Evolutionary conservation across 1,284 basidiomycete species (phyloP).

Genomic region (Pseudozyma hubeiensis): DNA sequence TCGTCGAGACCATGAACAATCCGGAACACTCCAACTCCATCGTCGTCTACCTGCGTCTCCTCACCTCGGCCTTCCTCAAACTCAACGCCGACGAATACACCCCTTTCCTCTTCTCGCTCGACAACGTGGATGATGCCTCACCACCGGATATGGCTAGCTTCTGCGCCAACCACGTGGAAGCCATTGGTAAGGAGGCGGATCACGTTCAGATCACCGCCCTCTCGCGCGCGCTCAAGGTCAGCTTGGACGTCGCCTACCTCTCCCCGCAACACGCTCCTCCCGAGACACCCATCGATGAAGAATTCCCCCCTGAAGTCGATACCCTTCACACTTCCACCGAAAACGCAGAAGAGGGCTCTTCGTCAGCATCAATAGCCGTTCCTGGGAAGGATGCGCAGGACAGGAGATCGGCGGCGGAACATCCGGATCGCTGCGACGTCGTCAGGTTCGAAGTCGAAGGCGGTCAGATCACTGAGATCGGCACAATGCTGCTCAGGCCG

Average conservation of each 20-base stretch:
- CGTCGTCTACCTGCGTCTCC: slow-evolving; percentile 59
- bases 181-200: slow-evolving; percentile 64
- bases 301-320: slow-evolving; percentile 22
- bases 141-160: slow-evolving; percentile 57
- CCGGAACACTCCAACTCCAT: slow-evolving; percentile 61
- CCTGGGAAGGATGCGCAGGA: slow-evolving; percentile 34
- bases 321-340: slow-evolving; percentile 10
- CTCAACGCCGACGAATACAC: slow-evolving; percentile 57
- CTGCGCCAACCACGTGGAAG: slow-evolving; percentile 59
- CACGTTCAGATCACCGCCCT: slow-evolving; percentile 65
- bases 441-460: slow-evolving; percentile 59
- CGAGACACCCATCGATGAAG: slow-evolving; percentile 39
- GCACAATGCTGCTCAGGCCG: slow-evolving; percentile 52
- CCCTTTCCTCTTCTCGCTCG: slow-evolving; percentile 57
- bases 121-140: slow-evolving; percentile 10
- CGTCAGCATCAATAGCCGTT: slow-evolving; percentile 27
- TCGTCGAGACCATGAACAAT: slow-evolving; percentile 59
- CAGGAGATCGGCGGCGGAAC: slow-evolving; percentile 18
- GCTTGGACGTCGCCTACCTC: slow-evolving; percentile 62
- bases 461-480: slow-evolving; percentile 56
- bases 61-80: slow-evolving; percentile 59
- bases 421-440: slow-evolving; percentile 53
- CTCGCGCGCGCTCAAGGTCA: slow-evolving; percentile 51
- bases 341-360: background rate
- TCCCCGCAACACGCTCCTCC: slow-evolving; percentile 48